Evolutionary conservation across 352 stramenopile species (phyloP), one percentile per base, ranked within the genome.

Genomic region (Phytophthora chlamydospora): DNA sequence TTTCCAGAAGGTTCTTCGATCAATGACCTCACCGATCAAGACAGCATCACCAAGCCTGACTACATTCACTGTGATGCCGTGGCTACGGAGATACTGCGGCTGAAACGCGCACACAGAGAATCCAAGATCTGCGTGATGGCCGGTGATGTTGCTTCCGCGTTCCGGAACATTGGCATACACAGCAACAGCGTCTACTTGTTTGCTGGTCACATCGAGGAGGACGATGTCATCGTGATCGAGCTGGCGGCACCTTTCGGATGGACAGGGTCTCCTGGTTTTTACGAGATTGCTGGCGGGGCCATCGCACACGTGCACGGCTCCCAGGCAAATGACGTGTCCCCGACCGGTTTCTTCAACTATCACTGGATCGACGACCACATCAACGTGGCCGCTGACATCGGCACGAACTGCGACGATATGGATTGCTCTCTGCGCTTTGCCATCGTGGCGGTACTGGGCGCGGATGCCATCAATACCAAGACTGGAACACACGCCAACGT

Each of bases 1-100:
- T 68, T 40, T 47, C 60, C 60, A 2, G 14, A 38, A 16, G 32
- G 47, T 12, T 3, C n/a, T 2, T 71, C 66, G 0, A 60, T 61
- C 13, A 64, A 67, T 16, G 61, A 66, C 31, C 50, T 8, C 50
- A 62, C 62, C 1, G 47, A 70, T 32, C 42, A 68, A n/a, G 32
- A 56, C 10, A 62, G 46, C 42, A 65, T 68, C 41, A 44, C 36
- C 12, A 59, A 47, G 7, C 34, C 58, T 3, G 58, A 64, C 1
- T 66, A 61, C 39, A 35, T 1, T 19, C 48, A 73, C n/a, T 73
- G 47, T 16, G 49, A 68, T 5, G 51, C 44, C 6, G 42, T 66
- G 4, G 42, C 41, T 14, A 19, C n/a, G 6, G 51, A 69, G 17
- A 58, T 65, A 5, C 14, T 57, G 1, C 17, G 36, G 7, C 13